phyloP scores from a whole-genome alignment of 2,329 filamentous ascomycete genomes.

The Diaporthe nobilis region DNA sequence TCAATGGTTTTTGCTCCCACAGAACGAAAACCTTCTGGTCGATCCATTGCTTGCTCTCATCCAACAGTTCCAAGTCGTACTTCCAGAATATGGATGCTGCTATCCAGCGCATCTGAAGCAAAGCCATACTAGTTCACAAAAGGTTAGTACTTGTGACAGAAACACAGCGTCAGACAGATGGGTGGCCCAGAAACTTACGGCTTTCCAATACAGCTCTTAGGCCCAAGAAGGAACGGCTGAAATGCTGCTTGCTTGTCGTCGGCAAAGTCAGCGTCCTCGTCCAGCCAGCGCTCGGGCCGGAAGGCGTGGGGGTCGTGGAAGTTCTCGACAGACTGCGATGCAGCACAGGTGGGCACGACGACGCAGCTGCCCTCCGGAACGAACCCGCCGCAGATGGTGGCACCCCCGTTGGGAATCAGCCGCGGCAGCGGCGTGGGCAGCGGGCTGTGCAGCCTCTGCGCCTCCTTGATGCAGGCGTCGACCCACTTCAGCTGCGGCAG shows the following conservation, averaged over 20 bases:
- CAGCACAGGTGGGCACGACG: background rate
- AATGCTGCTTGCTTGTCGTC: too few species aligned
- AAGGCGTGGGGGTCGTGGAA: background rate
- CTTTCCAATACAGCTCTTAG: too few species aligned
- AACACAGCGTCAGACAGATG: too few species aligned
- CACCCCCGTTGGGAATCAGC: background rate
- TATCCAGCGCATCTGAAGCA: background rate
- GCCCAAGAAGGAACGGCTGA: too few species aligned
- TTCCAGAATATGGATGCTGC: background rate
- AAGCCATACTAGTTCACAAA: background rate
- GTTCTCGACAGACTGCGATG: background rate
- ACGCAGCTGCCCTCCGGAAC: background rate
- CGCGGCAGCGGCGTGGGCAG: too few species aligned
- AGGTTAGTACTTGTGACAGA: too few species aligned
- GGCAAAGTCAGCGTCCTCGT: too few species aligned
- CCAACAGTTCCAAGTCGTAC: background rate
- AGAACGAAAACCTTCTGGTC: background rate
- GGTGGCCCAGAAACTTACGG: too few species aligned
- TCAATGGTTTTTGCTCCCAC: background rate
- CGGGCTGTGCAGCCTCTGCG: too few species aligned
- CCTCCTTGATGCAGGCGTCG: too few species aligned
- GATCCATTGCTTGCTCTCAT: background rate
- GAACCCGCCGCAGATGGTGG: background rate
- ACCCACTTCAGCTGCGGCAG: too few species aligned
- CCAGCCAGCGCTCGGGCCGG: background rate